These are phyloP conservation scores for Aspergillus ostianus DNA, from an alignment of 495 filamentous ascomycete species.

Conservation along the genomic window DNA sequence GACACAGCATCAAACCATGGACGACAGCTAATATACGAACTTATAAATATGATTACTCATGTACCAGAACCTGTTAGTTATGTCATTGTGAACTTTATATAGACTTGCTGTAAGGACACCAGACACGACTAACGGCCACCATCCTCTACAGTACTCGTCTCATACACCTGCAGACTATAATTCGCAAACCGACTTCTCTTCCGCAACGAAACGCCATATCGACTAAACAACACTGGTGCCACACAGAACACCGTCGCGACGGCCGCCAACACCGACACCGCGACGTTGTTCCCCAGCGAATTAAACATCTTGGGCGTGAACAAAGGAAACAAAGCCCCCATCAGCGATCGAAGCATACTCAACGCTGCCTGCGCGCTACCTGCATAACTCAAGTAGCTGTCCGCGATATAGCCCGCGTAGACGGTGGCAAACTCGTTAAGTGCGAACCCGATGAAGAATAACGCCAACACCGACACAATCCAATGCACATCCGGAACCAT, in stretches of 20 bases:
- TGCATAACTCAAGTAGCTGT: slow-evolving; percentile 45
- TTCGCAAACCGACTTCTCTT: slow-evolving; percentile 41
- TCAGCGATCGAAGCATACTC: slow-evolving; percentile 33
- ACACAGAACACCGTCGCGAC: slow-evolving; percentile 41
- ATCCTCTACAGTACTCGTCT: slow-evolving; percentile 13
- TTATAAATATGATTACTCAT: not conserved
- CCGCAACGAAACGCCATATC: slow-evolving; percentile 37
- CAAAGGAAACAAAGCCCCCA: slow-evolving; percentile 41
- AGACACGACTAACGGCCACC: not conserved
- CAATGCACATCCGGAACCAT: slow-evolving; percentile 24
- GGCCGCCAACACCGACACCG: slow-evolving; percentile 35
- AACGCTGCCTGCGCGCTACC: slow-evolving; percentile 43
- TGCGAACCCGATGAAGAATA: slow-evolving; percentile 43
- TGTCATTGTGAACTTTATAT: not conserved
- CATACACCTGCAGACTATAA: slow-evolving; percentile 30
- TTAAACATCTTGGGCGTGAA: slow-evolving; percentile 40
- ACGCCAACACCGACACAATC: slow-evolving; percentile 33
- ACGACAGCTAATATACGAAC: not conserved
- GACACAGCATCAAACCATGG: not conserved
- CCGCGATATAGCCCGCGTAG: slow-evolving; percentile 45
- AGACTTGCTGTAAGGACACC: not conserved
- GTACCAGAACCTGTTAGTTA: not conserved
- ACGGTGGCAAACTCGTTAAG: slow-evolving; percentile 44
- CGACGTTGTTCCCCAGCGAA: slow-evolving; percentile 37
- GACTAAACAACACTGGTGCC: slow-evolving; percentile 33